phyloP scores from a whole-genome alignment of 345 rosid genomes.

The Populus deltoides region DNA sequence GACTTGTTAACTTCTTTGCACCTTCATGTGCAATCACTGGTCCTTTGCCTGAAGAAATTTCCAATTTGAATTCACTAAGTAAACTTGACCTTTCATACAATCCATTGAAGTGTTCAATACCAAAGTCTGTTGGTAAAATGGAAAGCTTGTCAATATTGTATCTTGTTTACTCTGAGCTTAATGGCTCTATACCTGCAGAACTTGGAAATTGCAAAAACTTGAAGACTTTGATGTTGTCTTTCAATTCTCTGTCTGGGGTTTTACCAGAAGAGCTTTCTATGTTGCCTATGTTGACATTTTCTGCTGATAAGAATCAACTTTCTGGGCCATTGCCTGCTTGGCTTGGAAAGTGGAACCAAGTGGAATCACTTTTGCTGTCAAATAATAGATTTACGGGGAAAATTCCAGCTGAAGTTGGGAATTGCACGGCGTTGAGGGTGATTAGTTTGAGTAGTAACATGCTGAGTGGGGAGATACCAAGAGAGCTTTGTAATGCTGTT shows the following conservation, averaged over 20 bases:
- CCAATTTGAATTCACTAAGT: slow-evolving; percentile 39
- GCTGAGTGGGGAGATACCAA: slow-evolving; percentile 60
- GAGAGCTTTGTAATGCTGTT: slow-evolving; percentile 62
- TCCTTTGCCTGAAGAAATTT: slow-evolving; percentile 64
- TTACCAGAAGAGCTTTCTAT: slow-evolving; percentile 61
- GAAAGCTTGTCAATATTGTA: slow-evolving; percentile 47
- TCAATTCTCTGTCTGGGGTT: slow-evolving; percentile 63
- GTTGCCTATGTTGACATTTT: slow-evolving; percentile 57
- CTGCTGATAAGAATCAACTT: slow-evolving; percentile 71
- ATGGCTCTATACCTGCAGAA: slow-evolving; percentile 69
- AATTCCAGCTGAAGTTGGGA: slow-evolving; percentile 59
- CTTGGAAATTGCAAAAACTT: slow-evolving; percentile 63
- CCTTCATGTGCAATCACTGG: slow-evolving; percentile 62
- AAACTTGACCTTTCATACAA: slow-evolving; percentile 81
- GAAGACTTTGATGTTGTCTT: slow-evolving; percentile 62
- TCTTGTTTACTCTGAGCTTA: slow-evolving; percentile 54
- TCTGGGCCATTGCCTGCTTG: slow-evolving; percentile 71
- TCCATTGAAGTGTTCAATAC: slow-evolving; percentile 66
- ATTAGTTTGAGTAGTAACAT: slow-evolving; percentile 56
- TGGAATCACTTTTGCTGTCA: slow-evolving; percentile 60
- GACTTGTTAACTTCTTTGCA: slow-evolving; percentile 48
- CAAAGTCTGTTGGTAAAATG: slow-evolving; percentile 54
- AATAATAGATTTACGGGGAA: slow-evolving; percentile 53
- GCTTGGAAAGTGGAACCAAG: slow-evolving; percentile 62
- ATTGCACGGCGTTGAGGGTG: slow-evolving; percentile 52